phyloP scores from a whole-genome alignment of 78 protist genomes.

The Creolimax fragrantissima region DNA sequence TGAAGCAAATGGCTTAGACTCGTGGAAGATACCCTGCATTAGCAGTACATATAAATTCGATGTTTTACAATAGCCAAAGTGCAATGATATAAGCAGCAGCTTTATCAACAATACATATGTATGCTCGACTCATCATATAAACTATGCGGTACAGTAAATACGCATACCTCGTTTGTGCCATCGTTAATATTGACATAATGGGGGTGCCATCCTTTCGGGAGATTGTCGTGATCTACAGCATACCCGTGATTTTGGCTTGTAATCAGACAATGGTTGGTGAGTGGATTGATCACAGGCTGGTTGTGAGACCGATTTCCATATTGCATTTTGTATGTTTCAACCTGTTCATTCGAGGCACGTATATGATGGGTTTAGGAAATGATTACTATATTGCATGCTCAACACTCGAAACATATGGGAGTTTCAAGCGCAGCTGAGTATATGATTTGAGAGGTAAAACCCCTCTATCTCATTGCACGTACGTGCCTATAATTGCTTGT shows the following conservation, averaged over 20 bases:
- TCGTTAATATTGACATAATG: constrained; percentile 87
- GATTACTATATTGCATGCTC: no score
- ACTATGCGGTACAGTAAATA: no score
- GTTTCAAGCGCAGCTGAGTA: no score
- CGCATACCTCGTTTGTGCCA: constrained; percentile 82
- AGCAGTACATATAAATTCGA: no score
- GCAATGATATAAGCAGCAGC: no score
- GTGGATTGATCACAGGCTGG: constrained; percentile 78
- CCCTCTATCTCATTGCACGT: no score
- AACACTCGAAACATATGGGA: no score
- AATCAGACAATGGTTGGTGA: constrained; percentile 31
- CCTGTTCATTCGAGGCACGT: neutral
- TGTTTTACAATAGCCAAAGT: no score
- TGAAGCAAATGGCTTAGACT: constrained; percentile 66
- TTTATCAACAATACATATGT: no score
- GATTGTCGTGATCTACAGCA: constrained; percentile 77
- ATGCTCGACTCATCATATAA: no score
- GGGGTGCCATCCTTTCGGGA: constrained; percentile 78
- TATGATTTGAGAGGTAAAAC: no score
- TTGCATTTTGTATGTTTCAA: constrained; percentile 69
- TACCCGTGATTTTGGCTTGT: constrained; percentile 70
- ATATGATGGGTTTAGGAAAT: neutral
- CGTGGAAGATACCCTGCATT: constrained; percentile 81
- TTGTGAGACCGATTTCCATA: constrained; percentile 92
- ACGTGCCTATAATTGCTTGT: no score